Percentiles rank a stretch among this genome's conserved stretches.
phyloP scores from a whole-genome alignment of 75 land plant genomes.

The Picea glauca region DNA sequence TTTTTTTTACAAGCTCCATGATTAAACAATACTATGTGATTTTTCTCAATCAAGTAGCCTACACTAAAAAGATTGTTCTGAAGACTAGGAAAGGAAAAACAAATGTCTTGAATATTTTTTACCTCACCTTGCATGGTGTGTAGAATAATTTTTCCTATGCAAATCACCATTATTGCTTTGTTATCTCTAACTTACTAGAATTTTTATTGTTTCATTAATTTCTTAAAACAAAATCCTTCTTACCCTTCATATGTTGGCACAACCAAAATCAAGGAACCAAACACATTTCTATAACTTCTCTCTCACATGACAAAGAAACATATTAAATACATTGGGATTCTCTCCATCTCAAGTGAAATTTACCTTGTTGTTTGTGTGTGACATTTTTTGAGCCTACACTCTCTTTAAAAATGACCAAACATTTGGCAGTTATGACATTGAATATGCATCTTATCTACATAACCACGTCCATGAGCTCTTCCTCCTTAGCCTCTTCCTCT shows the following conservation, averaged over 20 bases:
- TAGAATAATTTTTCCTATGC: not conserved
- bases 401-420: not conserved
- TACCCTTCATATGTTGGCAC: not conserved
- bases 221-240: not conserved
- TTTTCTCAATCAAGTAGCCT: not conserved
- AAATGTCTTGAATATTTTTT: not conserved
- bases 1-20: not conserved
- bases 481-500: too few relatives aligned
- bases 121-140: not conserved
- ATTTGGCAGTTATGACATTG: not conserved
- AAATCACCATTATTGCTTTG: not conserved
- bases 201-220: not conserved
- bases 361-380: not conserved
- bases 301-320: not conserved
- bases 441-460: too few relatives aligned
- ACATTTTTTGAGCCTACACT: not conserved
- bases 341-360: not conserved
- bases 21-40: not conserved
- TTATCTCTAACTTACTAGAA: not conserved
- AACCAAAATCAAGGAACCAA: not conserved
- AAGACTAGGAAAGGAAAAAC: not conserved
- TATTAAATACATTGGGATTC: not conserved
- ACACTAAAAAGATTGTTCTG: not conserved
- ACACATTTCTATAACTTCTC: not conserved
- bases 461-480: too few relatives aligned